phyloP scores from a whole-genome alignment of 2,329 filamentous ascomycete species.

The Ramularia endophylla region DNA sequence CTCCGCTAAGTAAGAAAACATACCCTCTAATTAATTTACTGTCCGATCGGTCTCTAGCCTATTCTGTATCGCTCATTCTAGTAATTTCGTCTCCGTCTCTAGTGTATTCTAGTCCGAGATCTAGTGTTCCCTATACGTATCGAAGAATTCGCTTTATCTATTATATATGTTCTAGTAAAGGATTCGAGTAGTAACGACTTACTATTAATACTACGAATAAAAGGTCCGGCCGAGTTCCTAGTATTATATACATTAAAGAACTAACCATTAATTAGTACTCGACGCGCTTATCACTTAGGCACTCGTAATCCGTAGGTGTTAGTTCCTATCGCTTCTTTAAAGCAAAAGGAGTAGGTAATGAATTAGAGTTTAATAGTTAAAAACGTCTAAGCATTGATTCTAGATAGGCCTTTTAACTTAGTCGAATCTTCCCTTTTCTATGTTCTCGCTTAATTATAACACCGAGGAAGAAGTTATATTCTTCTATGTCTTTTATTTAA shows the following conservation, averaged over 20 bases:
- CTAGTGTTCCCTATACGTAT: not conserved
- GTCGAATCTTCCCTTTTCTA: not conserved
- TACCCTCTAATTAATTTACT: not conserved
- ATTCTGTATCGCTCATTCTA: constrained; percentile 1
- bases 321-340: not conserved
- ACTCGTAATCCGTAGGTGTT: not conserved
- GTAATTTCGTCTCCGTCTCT: not conserved
- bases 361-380: constrained; percentile 1
- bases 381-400: not conserved
- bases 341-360: not conserved
- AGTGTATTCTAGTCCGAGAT: not conserved
- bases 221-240: constrained; percentile 4
- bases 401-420: not conserved
- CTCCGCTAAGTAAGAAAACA: not conserved
- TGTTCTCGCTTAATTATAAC: not conserved
- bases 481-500: constrained; percentile 1
- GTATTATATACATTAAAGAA: constrained; percentile 2
- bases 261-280: constrained; percentile 8
- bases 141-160: not conserved
- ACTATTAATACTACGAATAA: constrained; percentile 3
- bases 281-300: not conserved
- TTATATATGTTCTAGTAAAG: not conserved
- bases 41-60: too few species aligned
- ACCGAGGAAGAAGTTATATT: constrained; percentile 3
- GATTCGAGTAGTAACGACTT: constrained; percentile 5